Base-by-base conservation (phyloP, 768 basidiomycete species). In the Crucibulum laeve region DNA sequence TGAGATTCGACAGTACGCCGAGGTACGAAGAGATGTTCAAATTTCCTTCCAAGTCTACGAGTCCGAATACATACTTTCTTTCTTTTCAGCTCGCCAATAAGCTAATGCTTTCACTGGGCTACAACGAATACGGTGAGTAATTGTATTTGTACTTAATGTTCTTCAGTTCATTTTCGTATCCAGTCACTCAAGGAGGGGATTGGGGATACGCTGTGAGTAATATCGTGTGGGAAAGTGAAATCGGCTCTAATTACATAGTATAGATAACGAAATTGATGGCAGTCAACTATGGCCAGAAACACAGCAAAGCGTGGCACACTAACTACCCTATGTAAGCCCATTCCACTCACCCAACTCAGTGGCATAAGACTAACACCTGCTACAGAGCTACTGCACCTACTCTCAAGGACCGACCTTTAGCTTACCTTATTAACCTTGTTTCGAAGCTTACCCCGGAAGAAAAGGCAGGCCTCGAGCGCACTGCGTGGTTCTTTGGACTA, bases 221-320 rank as follows among this genome's bases (percentile, higher is more conserved):
- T n/a, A n/a, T n/a, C n/a, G n/a, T n/a, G n/a, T n/a, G n/a, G n/a
- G n/a, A n/a, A n/a, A n/a, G n/a, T n/a, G n/a, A n/a, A n/a, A n/a
- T n/a, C n/a, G n/a, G n/a, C n/a, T n/a, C n/a, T n/a, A n/a, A n/a
- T n/a, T n/a, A n/a, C n/a, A 11, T 37, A 18, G 14, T 37, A 2
- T 36, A 61, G 61, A 61, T 65, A 17, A 59, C 61, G 1, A 47
- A 50, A 15, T 50, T 44, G 32, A 60, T 60, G 5, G 61, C 62
- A 11, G 26, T 44, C 15, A 4, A 43, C 6, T 67, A 65, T 49
- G 62, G 62, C 5, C 46, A 45, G 18, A 70, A 66, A 33, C 56
- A 75, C 36, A 53, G 52, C 56, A 79, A 77, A 53, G 76, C 73
- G 0, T 78, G 72, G 66, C 78, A 80, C 47, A 68, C 72, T 4